Base-by-base conservation (phyloP, 2,329 filamentous ascomycete genomes). In the Sphaerulina vaccinii region DNA sequence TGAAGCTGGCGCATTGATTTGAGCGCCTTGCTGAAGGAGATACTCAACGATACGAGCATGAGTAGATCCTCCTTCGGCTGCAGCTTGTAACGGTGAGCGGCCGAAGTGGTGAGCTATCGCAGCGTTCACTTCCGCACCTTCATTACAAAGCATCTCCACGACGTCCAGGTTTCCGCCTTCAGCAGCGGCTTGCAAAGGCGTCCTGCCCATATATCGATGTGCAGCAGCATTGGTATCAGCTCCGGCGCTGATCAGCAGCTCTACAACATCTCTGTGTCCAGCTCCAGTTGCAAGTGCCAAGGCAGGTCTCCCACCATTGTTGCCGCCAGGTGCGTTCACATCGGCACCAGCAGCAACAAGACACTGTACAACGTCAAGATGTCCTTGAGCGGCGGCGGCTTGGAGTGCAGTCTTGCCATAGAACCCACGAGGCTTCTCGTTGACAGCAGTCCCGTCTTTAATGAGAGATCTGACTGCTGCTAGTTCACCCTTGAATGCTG, bases 371-470 rank as follows among this genome's bases (percentile, higher is more conserved):
- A 61, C 45, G 11, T 29, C 23, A 9, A 56, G n/a, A 37, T 59
- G 58, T 15, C 60, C 60, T 32, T 36, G 10, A 3, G 52, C 23
- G 5, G 54, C 38, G 8, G 58, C 61, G 13, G 55, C 60, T 51
- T 63, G 60, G 2, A 62, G 54, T 19, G 60, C 58, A 2, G 61
- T 63, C 41, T 54, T 55, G 15, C 60, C 61, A 38, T 63, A 62
- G 51, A 58, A 63, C 36, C 61, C 61, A 5, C 16, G 40, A 1
- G 61, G 56, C 5, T 39, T 40, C 33, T 61, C 61, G 39, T 58
- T 60, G 2, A 57, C 49, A 33, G 56, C 49, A 23, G 29, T 19
- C 10, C 51, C 51, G 15, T 49, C 24, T 11, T 15, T 22, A n/a
- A 62, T 41, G 13, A 62, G 48, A 13, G 19, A 2, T 13, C 15